Conservation (phyloP, 495 filamentous ascomycete species). For the Podospora sp. region DNA sequence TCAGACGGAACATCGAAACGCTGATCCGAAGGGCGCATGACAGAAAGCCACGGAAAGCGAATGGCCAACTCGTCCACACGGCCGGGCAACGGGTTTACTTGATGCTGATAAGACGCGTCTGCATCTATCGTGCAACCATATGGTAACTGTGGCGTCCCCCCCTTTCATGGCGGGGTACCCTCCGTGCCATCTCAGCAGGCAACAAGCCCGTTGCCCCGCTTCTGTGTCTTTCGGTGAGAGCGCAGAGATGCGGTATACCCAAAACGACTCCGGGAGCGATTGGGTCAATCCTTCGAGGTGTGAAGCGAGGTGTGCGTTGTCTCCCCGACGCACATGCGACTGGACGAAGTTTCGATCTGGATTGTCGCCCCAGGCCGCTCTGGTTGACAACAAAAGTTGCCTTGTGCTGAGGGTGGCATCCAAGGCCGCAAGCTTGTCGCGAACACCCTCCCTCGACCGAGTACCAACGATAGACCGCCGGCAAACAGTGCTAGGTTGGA, state of each 20-base stretch:
- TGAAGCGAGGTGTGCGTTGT: not conserved
- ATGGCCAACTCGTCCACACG: not conserved
- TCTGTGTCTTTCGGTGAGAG: not conserved
- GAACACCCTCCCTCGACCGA: not conserved
- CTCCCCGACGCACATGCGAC: not conserved
- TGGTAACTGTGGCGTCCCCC: not conserved
- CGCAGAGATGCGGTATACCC: not conserved
- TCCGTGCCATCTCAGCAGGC: not conserved
- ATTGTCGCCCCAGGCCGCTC: not conserved
- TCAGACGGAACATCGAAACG: not conserved
- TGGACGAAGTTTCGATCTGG: not conserved
- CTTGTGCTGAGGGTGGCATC: not conserved
- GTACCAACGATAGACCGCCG: not conserved
- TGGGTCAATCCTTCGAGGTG: not conserved
- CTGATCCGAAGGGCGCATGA: slow-evolving; percentile 4
- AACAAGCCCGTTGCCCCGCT: not conserved
- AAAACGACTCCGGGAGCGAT: not conserved
- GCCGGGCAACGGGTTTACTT: slow-evolving; percentile 5
- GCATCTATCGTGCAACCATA: slow-evolving; percentile 1
- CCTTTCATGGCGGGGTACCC: slow-evolving; percentile 5
- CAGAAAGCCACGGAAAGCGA: not conserved
- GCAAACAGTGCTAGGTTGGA: no score
- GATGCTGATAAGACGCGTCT: not conserved
- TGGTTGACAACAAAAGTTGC: not conserved
- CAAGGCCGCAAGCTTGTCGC: not conserved